Percentiles rank a stretch among this genome's conserved stretches.
Conservation (phyloP, 1,284 basidiomycete species). For the Papiliotrema nemorosa region DNA sequence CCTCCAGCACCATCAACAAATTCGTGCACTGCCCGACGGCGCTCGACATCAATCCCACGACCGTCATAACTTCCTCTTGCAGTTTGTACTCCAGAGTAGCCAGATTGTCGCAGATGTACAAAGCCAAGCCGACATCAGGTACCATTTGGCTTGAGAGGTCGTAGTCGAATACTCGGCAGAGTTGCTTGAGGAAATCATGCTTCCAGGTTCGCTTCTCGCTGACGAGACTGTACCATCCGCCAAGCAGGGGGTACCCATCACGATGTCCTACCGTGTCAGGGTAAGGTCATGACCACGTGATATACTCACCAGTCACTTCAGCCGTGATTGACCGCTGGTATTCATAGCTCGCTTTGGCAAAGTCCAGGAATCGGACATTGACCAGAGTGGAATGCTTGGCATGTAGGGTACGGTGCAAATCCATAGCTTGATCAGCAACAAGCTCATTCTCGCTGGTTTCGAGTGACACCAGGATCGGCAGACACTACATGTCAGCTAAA, state of each 20-base stretch:
- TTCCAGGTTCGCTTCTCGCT: conserved; percentile 80
- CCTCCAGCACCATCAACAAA: conserved; percentile 54
- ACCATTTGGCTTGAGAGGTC: conserved; percentile 45
- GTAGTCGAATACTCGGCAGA: conserved; percentile 76
- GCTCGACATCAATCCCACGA: conserved; percentile 74
- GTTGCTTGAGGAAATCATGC: conserved; percentile 79
- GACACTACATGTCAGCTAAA: conserved; percentile 57
- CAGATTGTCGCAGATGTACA: conserved; percentile 94
- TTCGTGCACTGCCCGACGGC: conserved; percentile 82
- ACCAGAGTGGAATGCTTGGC: conserved; percentile 85
- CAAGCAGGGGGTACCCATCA: conserved; percentile 60
- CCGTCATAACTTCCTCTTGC: conserved; percentile 82
- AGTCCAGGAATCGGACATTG: conserved; percentile 76
- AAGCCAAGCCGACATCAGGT: conserved; percentile 72
- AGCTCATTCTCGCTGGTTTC: conserved; percentile 70
- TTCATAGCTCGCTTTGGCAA: conserved; percentile 72
- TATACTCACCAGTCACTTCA: conserved; percentile 35
- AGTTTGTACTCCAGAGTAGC: conserved; percentile 89
- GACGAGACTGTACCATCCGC: conserved; percentile 85
- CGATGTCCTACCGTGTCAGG: conserved; percentile 16
- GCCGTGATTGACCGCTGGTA: conserved; percentile 66
- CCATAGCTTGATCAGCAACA: conserved; percentile 70
- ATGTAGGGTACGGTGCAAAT: conserved; percentile 76
- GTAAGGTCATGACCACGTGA: too few species aligned
- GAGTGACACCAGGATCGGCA: conserved; percentile 87